Conservation (phyloP, 2,329 filamentous ascomycete genomes). For the Fusarium chaquense region DNA sequence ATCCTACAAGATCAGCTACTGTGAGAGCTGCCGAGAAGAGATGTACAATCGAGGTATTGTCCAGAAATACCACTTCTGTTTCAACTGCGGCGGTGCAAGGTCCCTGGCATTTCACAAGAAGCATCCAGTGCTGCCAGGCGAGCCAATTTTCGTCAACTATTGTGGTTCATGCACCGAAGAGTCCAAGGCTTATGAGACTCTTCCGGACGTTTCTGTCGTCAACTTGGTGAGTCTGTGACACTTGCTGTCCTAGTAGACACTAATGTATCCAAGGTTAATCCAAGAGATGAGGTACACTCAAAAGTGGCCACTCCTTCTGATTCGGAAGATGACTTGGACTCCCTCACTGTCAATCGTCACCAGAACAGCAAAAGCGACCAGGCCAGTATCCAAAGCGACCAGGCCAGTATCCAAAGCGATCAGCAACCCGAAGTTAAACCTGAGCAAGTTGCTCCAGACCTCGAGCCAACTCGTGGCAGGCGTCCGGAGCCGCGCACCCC, state of each 20-base stretch:
- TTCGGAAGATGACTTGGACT: constrained; percentile 32
- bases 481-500: constrained; percentile 7
- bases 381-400: not conserved
- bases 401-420: not conserved
- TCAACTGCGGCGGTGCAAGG: constrained; percentile 55
- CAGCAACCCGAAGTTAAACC: not conserved
- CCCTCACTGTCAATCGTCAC: constrained; percentile 22
- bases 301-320: not conserved
- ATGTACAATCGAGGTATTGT: constrained; percentile 40
- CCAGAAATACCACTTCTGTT: constrained; percentile 57
- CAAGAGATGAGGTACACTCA: not conserved
- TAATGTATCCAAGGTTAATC: constrained; percentile 19
- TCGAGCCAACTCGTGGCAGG: constrained; percentile 10
- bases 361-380: not conserved
- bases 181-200: constrained; percentile 39
- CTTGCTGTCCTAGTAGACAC: not conserved
- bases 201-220: constrained; percentile 47
- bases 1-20: constrained; percentile 52
- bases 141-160: constrained; percentile 51
- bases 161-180: constrained; percentile 48
- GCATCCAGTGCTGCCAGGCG: constrained; percentile 42
- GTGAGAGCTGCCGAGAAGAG: constrained; percentile 51
- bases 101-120: constrained; percentile 55
- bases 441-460: not conserved
- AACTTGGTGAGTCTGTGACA: constrained; percentile 40